These are phyloP conservation scores for Incumbomyces delicatus DNA, from an alignment of 2,329 filamentous ascomycete species.

Conservation along the genomic window DNA sequence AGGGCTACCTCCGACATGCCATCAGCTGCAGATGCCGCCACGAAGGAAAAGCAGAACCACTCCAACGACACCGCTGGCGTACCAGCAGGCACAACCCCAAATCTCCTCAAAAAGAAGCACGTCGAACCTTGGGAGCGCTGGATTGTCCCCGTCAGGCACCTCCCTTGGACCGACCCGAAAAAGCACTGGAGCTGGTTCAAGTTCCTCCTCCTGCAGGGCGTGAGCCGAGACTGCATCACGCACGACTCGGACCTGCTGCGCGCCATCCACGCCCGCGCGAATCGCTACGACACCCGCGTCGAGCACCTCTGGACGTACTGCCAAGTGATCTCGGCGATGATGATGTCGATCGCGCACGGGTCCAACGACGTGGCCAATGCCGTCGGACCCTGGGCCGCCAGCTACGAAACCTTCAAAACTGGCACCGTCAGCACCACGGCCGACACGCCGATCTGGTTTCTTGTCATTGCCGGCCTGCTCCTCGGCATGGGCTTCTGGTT, in stretches of 20 bases:
- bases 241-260: slow-evolving; percentile 31
- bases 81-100: background rate
- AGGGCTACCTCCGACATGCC: background rate
- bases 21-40: slow-evolving; percentile 3
- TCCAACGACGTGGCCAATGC: slow-evolving; percentile 37
- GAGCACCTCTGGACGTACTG: slow-evolving; percentile 41
- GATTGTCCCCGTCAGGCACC: slow-evolving; percentile 10
- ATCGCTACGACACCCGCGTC: slow-evolving; percentile 36
- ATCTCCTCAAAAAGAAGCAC: slow-evolving; percentile 5
- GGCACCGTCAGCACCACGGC: slow-evolving; percentile 25
- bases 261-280: slow-evolving; percentile 33
- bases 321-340: slow-evolving; percentile 33
- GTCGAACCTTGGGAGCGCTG: slow-evolving; percentile 8
- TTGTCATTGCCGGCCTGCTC: slow-evolving; percentile 28
- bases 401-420: slow-evolving; percentile 28
- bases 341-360: slow-evolving; percentile 37
- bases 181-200: slow-evolving; percentile 8
- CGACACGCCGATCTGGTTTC: slow-evolving; percentile 32
- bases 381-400: slow-evolving; percentile 32
- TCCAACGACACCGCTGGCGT: background rate
- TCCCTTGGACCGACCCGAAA: slow-evolving; percentile 9
- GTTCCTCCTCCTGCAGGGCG: slow-evolving; percentile 21
- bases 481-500: slow-evolving; percentile 34
- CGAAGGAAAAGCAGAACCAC: slow-evolving; percentile 4
- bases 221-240: slow-evolving; percentile 33